Evolutionary conservation across 2,329 filamentous ascomycete species (phyloP), one percentile per base, ranked within the genome.

Genomic region (Curvularia spicifera): DNA sequence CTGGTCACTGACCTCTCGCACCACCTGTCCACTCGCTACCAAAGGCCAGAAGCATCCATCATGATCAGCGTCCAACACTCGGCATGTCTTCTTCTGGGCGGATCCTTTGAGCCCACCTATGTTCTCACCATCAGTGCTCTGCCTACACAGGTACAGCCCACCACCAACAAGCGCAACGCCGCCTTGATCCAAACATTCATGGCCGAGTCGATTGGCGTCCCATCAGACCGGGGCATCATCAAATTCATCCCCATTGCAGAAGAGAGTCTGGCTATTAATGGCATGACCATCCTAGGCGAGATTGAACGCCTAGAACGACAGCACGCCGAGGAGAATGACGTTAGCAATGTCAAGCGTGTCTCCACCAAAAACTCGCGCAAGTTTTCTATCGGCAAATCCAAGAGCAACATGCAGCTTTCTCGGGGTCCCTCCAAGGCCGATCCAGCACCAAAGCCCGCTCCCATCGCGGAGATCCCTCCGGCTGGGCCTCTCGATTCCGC

Each of bases 91-190:
- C 81, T 91, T 54, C 89, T 94, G 59, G 90, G 86, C 1, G 90
- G 88, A 35, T 88, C 87, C 5, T 89, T 91, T 63, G 89, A 93
- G 50, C 89, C 91, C 3, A 90, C 91, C 20, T 97, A 97, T 71
- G 84, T 88, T 59, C 81, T 96, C 70, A 89, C 86, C 33, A 85
- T 97, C 58, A 88, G 85, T 35, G 88, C 91, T 0, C 81, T 95
- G 9, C 83, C 89, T 1, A 82, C 82, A 10, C 84, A 91, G 63
- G 79, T 95, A 56, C 87, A 89, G 60, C 86, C 90, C 0, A 84
- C 87, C 3, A 91, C 87, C 51, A 97, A 97, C 78, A 90, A 90
- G 73, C 87, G 91, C 61, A 95, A 94, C 74, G 87, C 91, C 0
- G 83, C 84, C n/a, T 78, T 96, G 18, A 84, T 96, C 3, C 91